These are phyloP conservation scores for Cryphonectria nitschkei DNA, from an alignment of 2,329 filamentous ascomycete genomes.

Conservation along the genomic window DNA sequence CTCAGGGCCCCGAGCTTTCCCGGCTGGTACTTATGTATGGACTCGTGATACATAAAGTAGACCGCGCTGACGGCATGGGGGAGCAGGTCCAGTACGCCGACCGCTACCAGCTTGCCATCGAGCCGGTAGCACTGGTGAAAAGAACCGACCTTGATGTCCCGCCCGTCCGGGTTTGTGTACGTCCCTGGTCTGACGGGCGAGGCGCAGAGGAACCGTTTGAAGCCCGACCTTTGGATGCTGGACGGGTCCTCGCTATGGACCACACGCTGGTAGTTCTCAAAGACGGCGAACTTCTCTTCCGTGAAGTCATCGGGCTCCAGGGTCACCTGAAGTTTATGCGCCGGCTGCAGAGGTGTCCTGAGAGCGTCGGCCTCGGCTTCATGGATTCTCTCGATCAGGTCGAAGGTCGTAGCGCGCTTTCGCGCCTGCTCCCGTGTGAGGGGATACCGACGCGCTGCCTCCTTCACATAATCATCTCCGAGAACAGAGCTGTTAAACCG, in stretches of 20 bases:
- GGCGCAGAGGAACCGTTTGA: constrained; percentile 73
- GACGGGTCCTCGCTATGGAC: constrained; percentile 70
- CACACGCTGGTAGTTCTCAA: constrained; percentile 72
- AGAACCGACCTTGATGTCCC: constrained; percentile 65
- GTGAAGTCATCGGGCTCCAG: constrained; percentile 73
- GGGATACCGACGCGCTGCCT: constrained; percentile 66
- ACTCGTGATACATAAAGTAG: constrained; percentile 81
- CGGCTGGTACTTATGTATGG: constrained; percentile 69
- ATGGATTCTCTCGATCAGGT: constrained; percentile 68
- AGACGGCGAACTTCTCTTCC: constrained; percentile 75
- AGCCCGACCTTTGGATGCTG: constrained; percentile 64
- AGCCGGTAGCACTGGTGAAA: constrained; percentile 83
- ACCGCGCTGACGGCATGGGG: constrained; percentile 79
- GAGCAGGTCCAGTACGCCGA: constrained; percentile 77
- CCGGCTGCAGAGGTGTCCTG: constrained; percentile 63
- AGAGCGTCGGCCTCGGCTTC: constrained; percentile 64
- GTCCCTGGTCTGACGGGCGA: constrained; percentile 64
- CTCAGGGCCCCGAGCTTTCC: constrained; percentile 77
- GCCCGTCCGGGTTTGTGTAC: constrained; percentile 50
- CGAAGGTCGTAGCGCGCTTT: constrained; percentile 68
- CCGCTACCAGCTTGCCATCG: constrained; percentile 74
- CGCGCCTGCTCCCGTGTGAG: constrained; percentile 68
- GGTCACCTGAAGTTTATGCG: constrained; percentile 69
- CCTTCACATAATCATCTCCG: constrained; percentile 68
- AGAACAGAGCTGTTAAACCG: constrained; percentile 71